These are phyloP conservation scores for Quercus suber DNA, from an alignment of 306 rosid genomes.

Conservation along the genomic window DNA sequence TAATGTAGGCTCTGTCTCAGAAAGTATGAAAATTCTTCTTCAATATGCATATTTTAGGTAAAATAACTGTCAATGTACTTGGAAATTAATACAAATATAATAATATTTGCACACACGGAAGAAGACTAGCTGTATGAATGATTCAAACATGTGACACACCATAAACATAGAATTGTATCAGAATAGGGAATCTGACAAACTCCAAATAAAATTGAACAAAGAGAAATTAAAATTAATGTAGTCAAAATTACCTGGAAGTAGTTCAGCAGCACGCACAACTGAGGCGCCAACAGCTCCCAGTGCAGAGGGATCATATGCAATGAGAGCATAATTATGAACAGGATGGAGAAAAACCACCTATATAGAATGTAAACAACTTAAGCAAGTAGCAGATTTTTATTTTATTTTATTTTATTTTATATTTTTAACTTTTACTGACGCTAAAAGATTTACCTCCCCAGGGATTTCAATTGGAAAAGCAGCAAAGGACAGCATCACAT, in stretches of 20 bases:
- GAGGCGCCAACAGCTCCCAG: slow-evolving; percentile 82
- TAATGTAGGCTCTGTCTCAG: slow-evolving; percentile 72
- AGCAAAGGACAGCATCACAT: slow-evolving; percentile 89
- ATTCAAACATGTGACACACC: neutral
- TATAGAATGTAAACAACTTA: slow-evolving; percentile 21
- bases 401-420: too few species aligned
- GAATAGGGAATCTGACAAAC: neutral
- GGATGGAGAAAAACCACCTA: slow-evolving; percentile 98
- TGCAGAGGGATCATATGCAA: slow-evolving; percentile 92
- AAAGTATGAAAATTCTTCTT: slow-evolving; percentile 12
- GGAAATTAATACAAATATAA: neutral
- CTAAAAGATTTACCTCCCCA: slow-evolving; percentile 71
- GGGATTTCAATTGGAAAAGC: slow-evolving; percentile 95
- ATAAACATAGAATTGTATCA: neutral
- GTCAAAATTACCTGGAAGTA: slow-evolving; percentile 73
- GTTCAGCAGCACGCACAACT: slow-evolving; percentile 79
- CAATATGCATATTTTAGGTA: neutral
- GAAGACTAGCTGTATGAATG: neutral
- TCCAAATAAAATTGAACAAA: slow-evolving; percentile 1
- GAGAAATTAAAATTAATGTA: neutral
- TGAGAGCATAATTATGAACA: slow-evolving; percentile 87
- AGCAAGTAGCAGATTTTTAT: slow-evolving; percentile 5
- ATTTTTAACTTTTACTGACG: slow-evolving; percentile 1
- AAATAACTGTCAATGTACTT: neutral
- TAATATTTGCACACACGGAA: neutral